phyloP scores from a whole-genome alignment of 345 rosid genomes.

The Reutealis trisperma region DNA sequence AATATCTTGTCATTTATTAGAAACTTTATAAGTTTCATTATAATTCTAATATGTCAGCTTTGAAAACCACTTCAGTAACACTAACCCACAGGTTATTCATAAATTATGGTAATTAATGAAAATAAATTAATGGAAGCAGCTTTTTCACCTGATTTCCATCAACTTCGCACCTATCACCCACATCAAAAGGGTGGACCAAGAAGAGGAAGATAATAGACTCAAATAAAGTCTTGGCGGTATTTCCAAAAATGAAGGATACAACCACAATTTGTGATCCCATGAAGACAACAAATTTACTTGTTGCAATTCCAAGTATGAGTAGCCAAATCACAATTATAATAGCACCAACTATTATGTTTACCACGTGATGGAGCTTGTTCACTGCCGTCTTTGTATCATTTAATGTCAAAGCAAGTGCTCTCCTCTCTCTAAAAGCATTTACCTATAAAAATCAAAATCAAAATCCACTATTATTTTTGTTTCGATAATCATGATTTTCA shows the following conservation, averaged over 20 bases:
- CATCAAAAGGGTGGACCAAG: constrained; percentile 90
- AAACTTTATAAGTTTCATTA: too few relatives aligned
- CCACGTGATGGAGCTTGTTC: constrained; percentile 76
- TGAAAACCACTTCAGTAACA: too few relatives aligned
- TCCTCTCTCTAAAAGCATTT: constrained; percentile 84
- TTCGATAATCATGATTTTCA: too few relatives aligned
- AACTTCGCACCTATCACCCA: constrained; percentile 90
- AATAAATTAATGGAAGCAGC: too few relatives aligned
- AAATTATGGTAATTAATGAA: too few relatives aligned
- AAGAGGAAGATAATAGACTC: constrained; percentile 91
- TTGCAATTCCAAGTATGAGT: constrained; percentile 68
- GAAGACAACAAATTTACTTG: constrained; percentile 60
- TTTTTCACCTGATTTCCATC: constrained; percentile 70
- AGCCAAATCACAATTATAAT: constrained; percentile 65
- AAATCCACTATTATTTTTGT: neutral
- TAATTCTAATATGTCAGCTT: too few relatives aligned
- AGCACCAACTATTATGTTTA: constrained; percentile 49
- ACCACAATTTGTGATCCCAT: constrained; percentile 78
- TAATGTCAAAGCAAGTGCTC: constrained; percentile 88
- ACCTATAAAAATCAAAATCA: constrained; percentile 42
- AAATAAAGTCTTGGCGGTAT: constrained; percentile 81
- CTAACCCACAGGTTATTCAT: too few relatives aligned
- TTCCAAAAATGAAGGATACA: constrained; percentile 84
- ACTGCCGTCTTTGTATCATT: constrained; percentile 96
- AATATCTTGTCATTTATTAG: too few relatives aligned